phyloP scores from a whole-genome alignment of 2,329 filamentous ascomycete genomes.

The Fonsecaea pedrosoi region DNA sequence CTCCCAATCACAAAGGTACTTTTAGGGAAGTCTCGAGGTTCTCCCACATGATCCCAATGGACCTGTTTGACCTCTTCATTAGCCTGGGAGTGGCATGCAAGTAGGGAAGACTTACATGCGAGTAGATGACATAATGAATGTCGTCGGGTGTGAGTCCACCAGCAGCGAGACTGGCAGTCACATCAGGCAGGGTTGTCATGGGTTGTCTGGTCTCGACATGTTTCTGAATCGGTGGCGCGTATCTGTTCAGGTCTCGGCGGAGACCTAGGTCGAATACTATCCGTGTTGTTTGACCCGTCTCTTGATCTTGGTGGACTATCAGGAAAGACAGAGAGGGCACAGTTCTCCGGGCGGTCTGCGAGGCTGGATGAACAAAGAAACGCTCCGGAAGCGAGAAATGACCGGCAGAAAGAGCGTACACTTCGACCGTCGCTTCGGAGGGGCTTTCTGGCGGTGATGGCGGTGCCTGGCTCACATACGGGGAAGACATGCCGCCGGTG shows the following conservation, averaged over 20 bases:
- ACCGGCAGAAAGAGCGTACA: slow-evolving; percentile 48
- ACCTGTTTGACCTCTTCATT: slow-evolving; percentile 41
- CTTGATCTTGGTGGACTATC: slow-evolving; percentile 39
- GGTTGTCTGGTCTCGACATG: slow-evolving; percentile 42
- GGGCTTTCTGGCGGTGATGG: slow-evolving; percentile 34
- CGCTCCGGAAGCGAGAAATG: slow-evolving; percentile 42
- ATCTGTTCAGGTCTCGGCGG: slow-evolving; percentile 38
- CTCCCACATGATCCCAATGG: slow-evolving; percentile 46
- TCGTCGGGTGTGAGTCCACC: slow-evolving; percentile 48
- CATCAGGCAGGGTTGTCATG: slow-evolving; percentile 40
- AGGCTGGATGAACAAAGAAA: slow-evolving; percentile 42
- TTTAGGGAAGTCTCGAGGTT: slow-evolving; percentile 47
- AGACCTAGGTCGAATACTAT: slow-evolving; percentile 45
- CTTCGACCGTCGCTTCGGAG: slow-evolving; percentile 41
- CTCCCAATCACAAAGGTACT: slow-evolving; percentile 50
- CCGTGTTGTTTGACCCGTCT: slow-evolving; percentile 33
- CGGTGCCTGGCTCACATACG: slow-evolving; percentile 30
- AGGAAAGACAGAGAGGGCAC: slow-evolving; percentile 45
- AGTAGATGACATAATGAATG: slow-evolving; percentile 52
- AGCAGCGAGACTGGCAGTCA: slow-evolving; percentile 44
- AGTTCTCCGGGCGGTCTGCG: slow-evolving; percentile 36
- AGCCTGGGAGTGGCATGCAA: background rate
- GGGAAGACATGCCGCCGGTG: slow-evolving; percentile 31
- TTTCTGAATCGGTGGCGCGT: slow-evolving; percentile 39
- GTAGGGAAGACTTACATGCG: slow-evolving; percentile 45